These are phyloP conservation scores for Melampsora abietis-canadensis DNA, from an alignment of 1,284 basidiomycete genomes.

Conservation along the genomic window DNA sequence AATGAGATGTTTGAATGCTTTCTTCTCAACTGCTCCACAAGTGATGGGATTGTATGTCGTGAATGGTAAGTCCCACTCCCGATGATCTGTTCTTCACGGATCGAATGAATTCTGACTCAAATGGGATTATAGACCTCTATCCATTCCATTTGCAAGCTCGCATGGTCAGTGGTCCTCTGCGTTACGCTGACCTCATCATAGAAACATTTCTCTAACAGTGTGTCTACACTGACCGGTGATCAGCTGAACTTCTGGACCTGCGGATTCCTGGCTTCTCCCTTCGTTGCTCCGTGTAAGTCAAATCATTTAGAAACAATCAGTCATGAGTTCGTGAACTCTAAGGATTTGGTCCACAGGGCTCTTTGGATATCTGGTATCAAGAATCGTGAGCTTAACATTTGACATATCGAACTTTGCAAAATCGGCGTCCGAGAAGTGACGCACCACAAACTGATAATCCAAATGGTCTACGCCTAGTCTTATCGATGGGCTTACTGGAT, in stretches of 20 bases:
- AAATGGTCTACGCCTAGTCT: slow-evolving; percentile 58
- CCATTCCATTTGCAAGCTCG: slow-evolving; percentile 72
- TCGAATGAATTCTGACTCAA: not conserved
- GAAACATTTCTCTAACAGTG: not conserved
- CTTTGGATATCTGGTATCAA: slow-evolving; percentile 35
- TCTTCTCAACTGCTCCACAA: slow-evolving; percentile 62
- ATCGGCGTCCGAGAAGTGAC: too few species aligned
- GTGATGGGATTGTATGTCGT: slow-evolving; percentile 44
- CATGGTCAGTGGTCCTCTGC: slow-evolving; percentile 62
- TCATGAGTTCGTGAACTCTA: too few species aligned
- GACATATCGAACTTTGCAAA: too few species aligned
- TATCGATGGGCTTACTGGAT: slow-evolving; percentile 72
- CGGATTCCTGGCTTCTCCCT: slow-evolving; percentile 43
- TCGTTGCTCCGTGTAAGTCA: slow-evolving; percentile 33
- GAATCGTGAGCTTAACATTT: slow-evolving; percentile 9
- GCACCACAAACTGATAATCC: slow-evolving; percentile 59
- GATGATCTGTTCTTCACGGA: slow-evolving; percentile 62
- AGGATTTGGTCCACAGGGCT: slow-evolving; percentile 19
- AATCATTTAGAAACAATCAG: not conserved
- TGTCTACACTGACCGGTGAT: slow-evolving; percentile 63
- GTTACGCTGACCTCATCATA: not conserved
- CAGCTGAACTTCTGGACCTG: slow-evolving; percentile 55
- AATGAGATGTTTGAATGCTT: slow-evolving; percentile 67
- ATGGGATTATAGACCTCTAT: slow-evolving; percentile 59
- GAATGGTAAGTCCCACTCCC: slow-evolving; percentile 54